Conservation (phyloP, 345 rosid species). For the Bruguiera parviflora region DNA sequence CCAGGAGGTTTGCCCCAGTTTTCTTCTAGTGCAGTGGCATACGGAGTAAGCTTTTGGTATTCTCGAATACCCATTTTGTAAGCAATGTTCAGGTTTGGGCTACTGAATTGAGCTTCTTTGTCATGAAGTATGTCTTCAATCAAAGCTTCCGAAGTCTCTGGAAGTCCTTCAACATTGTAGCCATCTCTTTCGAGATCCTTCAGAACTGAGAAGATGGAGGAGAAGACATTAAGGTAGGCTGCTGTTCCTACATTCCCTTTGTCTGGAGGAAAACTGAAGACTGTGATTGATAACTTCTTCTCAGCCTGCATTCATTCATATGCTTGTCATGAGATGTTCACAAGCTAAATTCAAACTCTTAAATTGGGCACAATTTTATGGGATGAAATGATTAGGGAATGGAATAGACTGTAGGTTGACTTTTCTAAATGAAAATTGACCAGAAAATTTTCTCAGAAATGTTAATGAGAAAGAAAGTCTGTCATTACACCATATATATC, state of each 20-base stretch:
- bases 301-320: slow-evolving; percentile 53
- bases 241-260: slow-evolving; percentile 96
- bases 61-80: slow-evolving; percentile 94
- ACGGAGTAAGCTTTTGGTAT: slow-evolving; percentile 77
- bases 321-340: slow-evolving; percentile 18
- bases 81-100: slow-evolving; percentile 84
- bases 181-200: slow-evolving; percentile 80
- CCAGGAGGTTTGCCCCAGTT: slow-evolving; percentile 99
- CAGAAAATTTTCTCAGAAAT: background rate
- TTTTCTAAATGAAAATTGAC: background rate
- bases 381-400: background rate
- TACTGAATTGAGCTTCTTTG: slow-evolving; percentile 97
- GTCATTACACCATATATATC: background rate
- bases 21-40: slow-evolving; percentile 80
- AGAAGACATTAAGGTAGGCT: slow-evolving; percentile 90
- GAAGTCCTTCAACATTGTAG: slow-evolving; percentile 85
- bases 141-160: slow-evolving; percentile 85
- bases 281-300: slow-evolving; percentile 90
- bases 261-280: slow-evolving; percentile 98
- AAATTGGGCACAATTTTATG: background rate
- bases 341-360: background rate
- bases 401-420: background rate
- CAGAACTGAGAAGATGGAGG: slow-evolving; percentile 88
- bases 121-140: slow-evolving; percentile 90
- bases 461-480: too few relatives aligned